These are phyloP conservation scores for Sphagnum contortum DNA, from an alignment of 225 moss, liverwort and hornwort species.

Conservation along the genomic window DNA sequence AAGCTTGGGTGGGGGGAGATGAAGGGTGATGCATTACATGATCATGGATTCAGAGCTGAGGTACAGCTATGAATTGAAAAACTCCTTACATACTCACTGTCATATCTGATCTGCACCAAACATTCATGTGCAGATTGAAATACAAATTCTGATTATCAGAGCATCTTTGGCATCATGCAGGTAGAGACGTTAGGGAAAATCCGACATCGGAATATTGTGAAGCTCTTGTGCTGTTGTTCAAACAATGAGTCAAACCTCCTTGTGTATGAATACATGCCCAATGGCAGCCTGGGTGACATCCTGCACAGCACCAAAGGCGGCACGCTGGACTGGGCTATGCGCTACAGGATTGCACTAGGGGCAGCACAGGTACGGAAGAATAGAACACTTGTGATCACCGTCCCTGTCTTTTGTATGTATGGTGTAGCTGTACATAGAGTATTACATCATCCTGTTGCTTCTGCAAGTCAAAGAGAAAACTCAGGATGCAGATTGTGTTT, in stretches of 20 bases:
- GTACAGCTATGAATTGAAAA: constrained; percentile 7
- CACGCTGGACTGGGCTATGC: constrained; percentile 39
- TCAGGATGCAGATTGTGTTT: no score
- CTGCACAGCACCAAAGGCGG: constrained; percentile 47
- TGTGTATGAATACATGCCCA: no score
- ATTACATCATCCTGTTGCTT: no score
- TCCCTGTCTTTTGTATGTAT: no score
- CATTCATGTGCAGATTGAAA: no score
- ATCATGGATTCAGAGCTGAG: constrained; percentile 58
- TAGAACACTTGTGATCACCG: no score
- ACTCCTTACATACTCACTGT: no score
- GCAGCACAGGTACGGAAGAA: constrained; percentile 37
- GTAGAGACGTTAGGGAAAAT: constrained; percentile 27
- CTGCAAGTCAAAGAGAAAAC: no score
- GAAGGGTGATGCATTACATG: constrained; percentile 25
- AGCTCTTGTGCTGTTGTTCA: constrained; percentile 59
- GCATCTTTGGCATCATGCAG: constrained; percentile 2
- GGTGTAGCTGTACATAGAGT: no score
- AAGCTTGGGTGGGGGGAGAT: constrained; percentile 23
- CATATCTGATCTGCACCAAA: no score
- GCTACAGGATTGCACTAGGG: constrained; percentile 41
- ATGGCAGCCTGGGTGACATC: constrained; percentile 35
- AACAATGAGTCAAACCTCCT: constrained; percentile 23
- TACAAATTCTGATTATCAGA: no score
- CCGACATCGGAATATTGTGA: constrained; percentile 40